Evolutionary conservation across 177 flowering plant species (phyloP), one percentile per base, ranked within the genome.

Genomic region (Telopea speciosissima): DNA sequence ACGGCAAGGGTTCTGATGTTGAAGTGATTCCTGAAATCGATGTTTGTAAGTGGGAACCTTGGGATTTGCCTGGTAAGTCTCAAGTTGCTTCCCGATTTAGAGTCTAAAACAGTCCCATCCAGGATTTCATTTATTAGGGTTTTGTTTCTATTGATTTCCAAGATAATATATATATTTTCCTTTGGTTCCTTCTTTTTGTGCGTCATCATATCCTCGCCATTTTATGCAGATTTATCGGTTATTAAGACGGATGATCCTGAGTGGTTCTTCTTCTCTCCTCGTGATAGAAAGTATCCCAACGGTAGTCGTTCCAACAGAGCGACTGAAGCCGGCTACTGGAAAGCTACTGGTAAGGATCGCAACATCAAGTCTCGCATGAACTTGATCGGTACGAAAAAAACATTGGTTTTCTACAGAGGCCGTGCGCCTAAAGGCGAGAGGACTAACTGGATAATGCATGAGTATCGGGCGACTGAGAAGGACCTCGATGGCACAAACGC

Each of bases 11-110:
- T 3, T 63, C 74, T 0, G 79, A 78, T 0, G 90, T 87, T 45
- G 13, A 67, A n/a, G 82, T 80, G 21, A 92, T 92, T 68, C 77
- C 86, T 3, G 96, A 90, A 59, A 73, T 92, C 56, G 90, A 89
- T 77, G 79, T 92, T 40, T 92, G 90, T n/a, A 92, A 83, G 76
- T 77, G 77, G 78, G 97, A 92, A 81, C 96, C 97, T 21, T 90
- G 91, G 91, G 97, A 92, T 62, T 83, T 92, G 72, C 97, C 96
- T 28, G 83, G 97, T 91, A 77, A 45, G 66, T 19, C 1, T 36
- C 59, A 9, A 12, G 33, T 5, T 5, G 5, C 26, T 13, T 24
- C 40, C 23, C 23, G 11, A 63, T 10, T 63, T 70, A 26, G 5
- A 5, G 2, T 31, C 2, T 31, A 2, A 31, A 5, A 31, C 33